Conservation (phyloP, 1,284 basidiomycete species). For the Amylostereum areolatum region DNA sequence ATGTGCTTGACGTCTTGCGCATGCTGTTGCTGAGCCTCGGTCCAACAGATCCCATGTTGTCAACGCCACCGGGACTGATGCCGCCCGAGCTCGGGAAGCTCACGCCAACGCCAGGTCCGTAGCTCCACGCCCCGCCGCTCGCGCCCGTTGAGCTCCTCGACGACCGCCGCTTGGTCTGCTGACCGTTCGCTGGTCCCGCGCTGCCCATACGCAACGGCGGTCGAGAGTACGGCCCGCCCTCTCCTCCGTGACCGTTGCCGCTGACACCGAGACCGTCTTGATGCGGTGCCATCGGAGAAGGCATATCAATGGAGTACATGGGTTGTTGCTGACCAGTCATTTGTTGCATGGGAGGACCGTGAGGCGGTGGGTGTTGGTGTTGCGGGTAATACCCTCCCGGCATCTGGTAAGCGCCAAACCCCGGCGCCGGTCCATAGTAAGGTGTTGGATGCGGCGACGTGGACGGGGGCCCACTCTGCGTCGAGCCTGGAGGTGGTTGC, state of each 20-base stretch:
- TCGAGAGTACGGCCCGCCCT: conserved; percentile 11
- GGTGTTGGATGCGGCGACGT: conserved; percentile 25
- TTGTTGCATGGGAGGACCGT: conserved; percentile 25
- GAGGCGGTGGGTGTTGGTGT: conserved; percentile 19
- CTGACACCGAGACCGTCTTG: conserved; percentile 8
- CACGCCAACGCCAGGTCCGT: conserved; percentile 52
- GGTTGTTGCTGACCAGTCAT: conserved; percentile 19
- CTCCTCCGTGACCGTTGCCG: not conserved
- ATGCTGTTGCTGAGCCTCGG: conserved; percentile 50
- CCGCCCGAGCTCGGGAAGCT: conserved; percentile 7
- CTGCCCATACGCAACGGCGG: not conserved
- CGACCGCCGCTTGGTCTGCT: no score
- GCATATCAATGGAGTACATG: conserved; percentile 21
- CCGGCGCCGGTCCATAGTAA: conserved; percentile 26
- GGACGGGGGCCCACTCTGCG: conserved; percentile 26
- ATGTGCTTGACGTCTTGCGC: conserved; percentile 39
- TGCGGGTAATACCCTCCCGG: conserved; percentile 43
- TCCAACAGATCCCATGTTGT: conserved; percentile 40
- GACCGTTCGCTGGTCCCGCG: no score
- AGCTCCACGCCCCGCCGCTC: conserved; percentile 52
- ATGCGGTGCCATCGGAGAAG: conserved; percentile 14
- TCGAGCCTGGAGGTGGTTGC: conserved; percentile 18
- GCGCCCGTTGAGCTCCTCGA: no score
- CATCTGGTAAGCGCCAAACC: conserved; percentile 38
- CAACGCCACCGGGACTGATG: conserved; percentile 27